Evolutionary conservation across 176 grass and related monocot species (phyloP), one percentile per base, ranked within the genome.

Genomic region (Neostapfia colusana): DNA sequence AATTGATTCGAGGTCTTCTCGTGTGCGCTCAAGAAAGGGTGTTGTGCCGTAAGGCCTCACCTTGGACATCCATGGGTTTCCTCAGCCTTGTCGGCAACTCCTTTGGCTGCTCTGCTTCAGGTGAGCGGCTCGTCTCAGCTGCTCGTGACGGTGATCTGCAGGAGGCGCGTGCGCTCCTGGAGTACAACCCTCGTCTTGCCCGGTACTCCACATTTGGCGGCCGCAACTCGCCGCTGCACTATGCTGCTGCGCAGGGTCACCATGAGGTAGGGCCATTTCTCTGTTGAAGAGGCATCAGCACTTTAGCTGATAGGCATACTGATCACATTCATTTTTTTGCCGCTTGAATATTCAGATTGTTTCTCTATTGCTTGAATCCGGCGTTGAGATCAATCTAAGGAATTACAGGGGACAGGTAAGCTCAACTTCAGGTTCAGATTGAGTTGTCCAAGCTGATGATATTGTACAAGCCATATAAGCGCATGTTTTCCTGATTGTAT

Each of bases 11-110:
- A 21, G 68, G 61, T 2, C 40, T 87, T 62, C 17, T 66, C 40
- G 39, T 16, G 25, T 61, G 24, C 42, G 3, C 69, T 28, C 13
- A 21, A 79, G 59, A 26, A 27, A 58, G 48, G 60, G 46, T 37
- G 48, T 24, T 20, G 73, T 42, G 40, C 50, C 31, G 72, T 77
- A 60, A 72, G 41, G 14, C 48, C 54, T 79, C 74, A 7, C 63
- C 50, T 79, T 86, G 65, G 38, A 85, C 71, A 57, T 85, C 76
- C 46, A 97, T 97, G 95, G 95, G 95, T 26, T 93, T 97, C 82
- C 88, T 97, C 61, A 93, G 89, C 82, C 83, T 97, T 48, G 86
- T 98, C 79, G 95, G 95, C 49, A 98, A 98, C 88, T 98, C 95
- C 56, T 94, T 98, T 17, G 95, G 95, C 9, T 98, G 95, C 73